Conservation (phyloP, 2,329 filamentous ascomycete species). For the Fusarium bulbicola region DNA sequence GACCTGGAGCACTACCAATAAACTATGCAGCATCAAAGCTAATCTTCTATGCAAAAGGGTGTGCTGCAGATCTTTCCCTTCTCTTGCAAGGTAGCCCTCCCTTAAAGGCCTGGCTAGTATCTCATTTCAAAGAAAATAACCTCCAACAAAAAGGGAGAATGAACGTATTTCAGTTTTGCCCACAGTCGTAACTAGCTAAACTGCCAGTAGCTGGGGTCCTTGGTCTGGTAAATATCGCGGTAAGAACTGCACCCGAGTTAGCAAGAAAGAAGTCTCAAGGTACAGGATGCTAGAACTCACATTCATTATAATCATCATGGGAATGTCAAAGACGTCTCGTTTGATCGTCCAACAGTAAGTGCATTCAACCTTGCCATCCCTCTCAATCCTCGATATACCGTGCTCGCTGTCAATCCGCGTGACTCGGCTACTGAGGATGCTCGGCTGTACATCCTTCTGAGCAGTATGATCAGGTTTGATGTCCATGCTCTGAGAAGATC, state of each 20-base stretch:
- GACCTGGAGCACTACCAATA: constrained; percentile 6
- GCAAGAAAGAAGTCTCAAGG: not conserved
- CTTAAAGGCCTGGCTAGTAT: constrained; percentile 24
- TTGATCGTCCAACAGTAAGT: constrained; percentile 98
- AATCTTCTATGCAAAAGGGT: constrained; percentile 18
- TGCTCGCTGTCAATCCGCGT: constrained; percentile 75
- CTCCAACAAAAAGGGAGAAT: constrained; percentile 36
- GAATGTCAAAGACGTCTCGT: constrained; percentile 96
- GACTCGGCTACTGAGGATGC: constrained; percentile 67
- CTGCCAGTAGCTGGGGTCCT: constrained; percentile 64
- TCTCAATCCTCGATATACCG: constrained; percentile 83
- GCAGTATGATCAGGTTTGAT: constrained; percentile 49
- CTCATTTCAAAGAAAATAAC: constrained; percentile 28
- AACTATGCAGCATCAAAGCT: constrained; percentile 20
- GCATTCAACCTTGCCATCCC: constrained; percentile 92
- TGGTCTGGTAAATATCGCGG: constrained; percentile 68
- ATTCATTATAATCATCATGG: constrained; percentile 98
- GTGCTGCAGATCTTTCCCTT: not conserved
- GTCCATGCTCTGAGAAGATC: constrained; percentile 70
- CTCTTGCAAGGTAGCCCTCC: constrained; percentile 19
- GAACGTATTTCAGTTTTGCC: constrained; percentile 32
- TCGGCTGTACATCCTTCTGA: constrained; percentile 54
- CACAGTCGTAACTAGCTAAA: constrained; percentile 47
- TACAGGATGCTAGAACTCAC: constrained; percentile 66
- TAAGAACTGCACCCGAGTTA: constrained; percentile 57